Percentiles rank a stretch among this genome's conserved stretches.
Conservation (phyloP, 306 rosid genomes). For the Rubus parviflorus region DNA sequence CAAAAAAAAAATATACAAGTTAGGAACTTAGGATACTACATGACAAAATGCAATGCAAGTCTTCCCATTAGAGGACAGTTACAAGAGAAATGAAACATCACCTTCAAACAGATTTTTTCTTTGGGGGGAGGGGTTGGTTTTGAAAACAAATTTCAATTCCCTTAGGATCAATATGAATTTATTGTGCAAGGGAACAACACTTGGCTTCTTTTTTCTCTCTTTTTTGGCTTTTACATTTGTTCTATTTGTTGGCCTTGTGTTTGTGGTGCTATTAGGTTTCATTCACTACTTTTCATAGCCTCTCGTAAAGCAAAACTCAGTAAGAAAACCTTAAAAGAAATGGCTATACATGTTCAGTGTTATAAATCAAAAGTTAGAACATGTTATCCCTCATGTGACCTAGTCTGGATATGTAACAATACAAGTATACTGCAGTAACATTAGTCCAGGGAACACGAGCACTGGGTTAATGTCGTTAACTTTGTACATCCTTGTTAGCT, state of each 20-base stretch:
- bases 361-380: too few relatives aligned
- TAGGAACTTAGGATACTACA: background rate
- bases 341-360: background rate
- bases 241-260: background rate
- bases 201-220: background rate
- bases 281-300: background rate
- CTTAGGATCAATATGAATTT: background rate
- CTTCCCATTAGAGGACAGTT: background rate
- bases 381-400: too few relatives aligned
- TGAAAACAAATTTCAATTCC: background rate
- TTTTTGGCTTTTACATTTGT: background rate
- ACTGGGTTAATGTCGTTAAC: too few relatives aligned
- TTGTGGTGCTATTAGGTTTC: background rate
- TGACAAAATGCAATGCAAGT: background rate
- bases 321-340: background rate
- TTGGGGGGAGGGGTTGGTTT: too few relatives aligned
- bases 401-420: too few relatives aligned
- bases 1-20: too few relatives aligned
- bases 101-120: too few relatives aligned
- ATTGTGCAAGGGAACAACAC: background rate
- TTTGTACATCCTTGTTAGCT: too few relatives aligned
- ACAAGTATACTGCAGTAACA: too few relatives aligned
- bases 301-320: background rate
- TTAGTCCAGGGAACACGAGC: too few relatives aligned
- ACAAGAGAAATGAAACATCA: too few relatives aligned